Base-by-base conservation (phyloP, 2,329 filamentous ascomycete genomes). In the Bertia moriformis region DNA sequence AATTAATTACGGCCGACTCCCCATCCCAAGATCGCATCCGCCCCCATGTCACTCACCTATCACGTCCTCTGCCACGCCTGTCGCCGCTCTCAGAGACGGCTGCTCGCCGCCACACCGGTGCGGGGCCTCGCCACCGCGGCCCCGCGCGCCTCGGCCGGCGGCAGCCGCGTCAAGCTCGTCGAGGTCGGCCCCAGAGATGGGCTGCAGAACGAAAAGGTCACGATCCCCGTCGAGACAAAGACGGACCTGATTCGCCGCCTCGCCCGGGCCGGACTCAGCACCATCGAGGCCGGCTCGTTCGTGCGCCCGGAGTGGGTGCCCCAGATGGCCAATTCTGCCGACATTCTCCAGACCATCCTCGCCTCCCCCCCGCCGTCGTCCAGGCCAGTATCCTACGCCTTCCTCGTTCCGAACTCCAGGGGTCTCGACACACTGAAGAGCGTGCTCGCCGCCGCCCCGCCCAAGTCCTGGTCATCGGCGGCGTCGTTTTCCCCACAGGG, bases 101-200 rank as follows among this genome's bases (percentile, higher is more conserved):
- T n/a, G n/a, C n/a, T n/a, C n/a, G n/a, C n/a, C n/a, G n/a, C n/a
- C n/a, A n/a, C n/a, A n/a, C n/a, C n/a, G n/a, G n/a, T n/a, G n/a
- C n/a, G n/a, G n/a, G n/a, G n/a, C n/a, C n/a, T n/a, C n/a, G n/a
- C n/a, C n/a, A n/a, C n/a, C n/a, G n/a, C n/a, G n/a, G n/a, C n/a
- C n/a, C n/a, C n/a, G n/a, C n/a, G n/a, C n/a, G n/a, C n/a, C n/a
- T n/a, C n/a, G n/a, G n/a, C 41, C n/a, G n/a, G n/a, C 18, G 43
- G 42, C 39, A 53, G 56, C 40, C 48, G 46, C 14, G 67, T 76
- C 43, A 69, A 66, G 58, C 77, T 93, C 29, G 78, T 91, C 44
- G 85, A 93, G 62, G 85, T 93, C 44, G 84, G 83, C 5, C 84
- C 85, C 22, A 70, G 85, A 46, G 85, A 93, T 62, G 85, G 85